These are phyloP conservation scores for Yamadazyma blattariae DNA, from an alignment of 1,139 yeast species.

Conservation along the genomic window DNA sequence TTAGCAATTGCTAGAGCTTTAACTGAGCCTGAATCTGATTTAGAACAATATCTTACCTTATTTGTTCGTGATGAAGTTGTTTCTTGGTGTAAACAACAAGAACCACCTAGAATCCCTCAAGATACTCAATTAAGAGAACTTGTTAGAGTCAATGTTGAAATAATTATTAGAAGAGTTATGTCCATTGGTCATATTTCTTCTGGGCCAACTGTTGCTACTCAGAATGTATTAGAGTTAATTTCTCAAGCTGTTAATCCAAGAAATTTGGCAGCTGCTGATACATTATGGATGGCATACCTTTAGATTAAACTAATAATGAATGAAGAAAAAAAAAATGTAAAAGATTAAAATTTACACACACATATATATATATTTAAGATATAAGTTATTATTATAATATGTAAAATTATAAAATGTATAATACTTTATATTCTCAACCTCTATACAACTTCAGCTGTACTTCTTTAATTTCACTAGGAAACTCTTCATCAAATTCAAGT, in stretches of 20 bases:
- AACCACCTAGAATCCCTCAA: slow-evolving; percentile 59
- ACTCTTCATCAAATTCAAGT: slow-evolving; percentile 5
- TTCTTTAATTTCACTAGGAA: slow-evolving; percentile 1
- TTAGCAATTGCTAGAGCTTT: slow-evolving; percentile 86
- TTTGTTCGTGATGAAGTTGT: slow-evolving; percentile 94
- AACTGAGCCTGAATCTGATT: slow-evolving; percentile 86
- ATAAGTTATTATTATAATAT: not conserved
- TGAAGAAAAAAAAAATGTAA: too few species aligned
- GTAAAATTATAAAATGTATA: slow-evolving; percentile 1
- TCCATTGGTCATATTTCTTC: slow-evolving; percentile 79
- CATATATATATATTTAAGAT: not conserved
- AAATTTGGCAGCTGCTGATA: slow-evolving; percentile 88
- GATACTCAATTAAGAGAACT: slow-evolving; percentile 84
- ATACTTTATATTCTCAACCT: not conserved
- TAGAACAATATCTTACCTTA: slow-evolving; percentile 82
- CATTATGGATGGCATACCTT: slow-evolving; percentile 94
- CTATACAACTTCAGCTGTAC: not conserved
- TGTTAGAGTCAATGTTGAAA: slow-evolving; percentile 84
- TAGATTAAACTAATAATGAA: slow-evolving; percentile 23
- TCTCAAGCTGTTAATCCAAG: slow-evolving; percentile 97
- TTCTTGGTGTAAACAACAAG: slow-evolving; percentile 90
- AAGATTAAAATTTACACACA: too few species aligned
- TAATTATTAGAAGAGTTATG: slow-evolving; percentile 65
- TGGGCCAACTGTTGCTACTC: slow-evolving; percentile 81
- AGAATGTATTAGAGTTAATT: slow-evolving; percentile 84